A percentile compares a stretch with the other conserved stretches of the same genome.
These are phyloP conservation scores for Lonicera japonica DNA, from an alignment of 129 eudicot species.

Conservation along the genomic window DNA sequence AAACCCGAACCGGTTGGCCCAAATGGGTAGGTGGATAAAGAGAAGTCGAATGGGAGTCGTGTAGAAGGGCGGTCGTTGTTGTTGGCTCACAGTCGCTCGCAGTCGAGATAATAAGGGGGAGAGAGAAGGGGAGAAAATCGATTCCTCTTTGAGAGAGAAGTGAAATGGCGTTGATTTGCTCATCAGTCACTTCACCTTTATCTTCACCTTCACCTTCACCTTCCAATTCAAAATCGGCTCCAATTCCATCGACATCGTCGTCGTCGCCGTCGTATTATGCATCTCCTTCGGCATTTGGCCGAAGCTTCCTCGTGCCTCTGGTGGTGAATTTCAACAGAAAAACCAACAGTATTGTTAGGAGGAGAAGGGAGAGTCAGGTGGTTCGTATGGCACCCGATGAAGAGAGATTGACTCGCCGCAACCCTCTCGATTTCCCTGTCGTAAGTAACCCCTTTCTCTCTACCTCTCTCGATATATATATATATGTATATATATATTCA, in stretches of 20 bases:
- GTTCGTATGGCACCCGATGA: conserved; percentile 57
- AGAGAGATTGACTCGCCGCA: conserved; percentile 54
- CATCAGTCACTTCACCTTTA: background rate
- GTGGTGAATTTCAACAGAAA: too few species aligned
- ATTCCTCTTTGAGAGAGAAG: too few species aligned
- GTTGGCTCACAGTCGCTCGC: too few species aligned
- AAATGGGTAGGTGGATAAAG: too few species aligned
- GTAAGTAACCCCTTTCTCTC: conserved; percentile 17
- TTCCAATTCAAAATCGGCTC: background rate
- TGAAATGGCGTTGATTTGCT: background rate
- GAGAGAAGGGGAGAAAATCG: too few species aligned
- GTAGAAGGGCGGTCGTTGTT: too few species aligned
- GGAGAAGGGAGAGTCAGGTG: background rate
- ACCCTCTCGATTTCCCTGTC: conserved; percentile 55
- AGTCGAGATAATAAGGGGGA: too few species aligned
- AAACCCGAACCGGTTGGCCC: too few species aligned
- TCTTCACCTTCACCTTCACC: background rate
- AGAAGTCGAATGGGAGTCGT: too few species aligned
- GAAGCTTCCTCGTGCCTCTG: background rate
- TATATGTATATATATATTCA: too few species aligned
- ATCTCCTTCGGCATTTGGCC: background rate
- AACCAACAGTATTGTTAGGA: too few species aligned
- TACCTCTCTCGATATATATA: background rate
- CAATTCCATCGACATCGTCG: background rate
- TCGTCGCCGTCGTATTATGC: background rate